Evolutionary conservation across 108 stramenopile species (phyloP).

Genomic region (Nitzschia putrida): DNA sequence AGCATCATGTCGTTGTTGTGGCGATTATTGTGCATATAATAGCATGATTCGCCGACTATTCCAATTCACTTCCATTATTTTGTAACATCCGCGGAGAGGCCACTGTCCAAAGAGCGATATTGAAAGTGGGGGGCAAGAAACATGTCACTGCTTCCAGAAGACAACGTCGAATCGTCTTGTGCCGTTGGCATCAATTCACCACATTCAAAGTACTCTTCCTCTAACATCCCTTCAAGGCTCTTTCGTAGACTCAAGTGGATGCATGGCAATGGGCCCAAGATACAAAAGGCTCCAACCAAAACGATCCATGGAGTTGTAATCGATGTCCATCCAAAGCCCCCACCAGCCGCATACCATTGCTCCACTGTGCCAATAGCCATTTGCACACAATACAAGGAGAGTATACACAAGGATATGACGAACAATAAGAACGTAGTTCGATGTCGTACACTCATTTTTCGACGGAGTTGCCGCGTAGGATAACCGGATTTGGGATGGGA

Average conservation of each 20-base stretch:
- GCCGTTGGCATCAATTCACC: constrained; percentile 15
- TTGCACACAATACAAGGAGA: constrained; percentile 14
- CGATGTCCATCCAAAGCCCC: too few relatives aligned
- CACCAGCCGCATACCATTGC: background rate
- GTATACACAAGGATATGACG: constrained; percentile 3
- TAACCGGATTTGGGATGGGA: constrained; percentile 15
- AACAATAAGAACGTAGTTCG: constrained; percentile 5
- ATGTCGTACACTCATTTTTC: constrained; percentile 10
- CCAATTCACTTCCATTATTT: too few relatives aligned
- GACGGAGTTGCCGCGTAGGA: constrained; percentile 18
- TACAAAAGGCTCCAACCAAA: background rate
- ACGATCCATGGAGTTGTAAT: too few relatives aligned
- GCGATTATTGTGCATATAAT: too few relatives aligned
- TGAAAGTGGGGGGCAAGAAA: background rate
- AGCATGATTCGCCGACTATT: too few relatives aligned
- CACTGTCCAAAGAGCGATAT: constrained; percentile 1
- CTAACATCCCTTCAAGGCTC: constrained; percentile 12
- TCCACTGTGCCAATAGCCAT: constrained; percentile 5
- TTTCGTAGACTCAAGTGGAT: constrained; percentile 14
- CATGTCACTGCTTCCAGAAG: constrained; percentile 9
- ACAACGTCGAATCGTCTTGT: constrained; percentile 31
- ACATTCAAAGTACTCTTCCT: constrained; percentile 29
- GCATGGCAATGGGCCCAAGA: constrained; percentile 14
- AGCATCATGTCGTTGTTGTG: too few relatives aligned
- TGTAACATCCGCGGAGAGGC: background rate